Conservation (phyloP, 2,329 filamentous ascomycete species). For the Ophiostoma populinum region DNA sequence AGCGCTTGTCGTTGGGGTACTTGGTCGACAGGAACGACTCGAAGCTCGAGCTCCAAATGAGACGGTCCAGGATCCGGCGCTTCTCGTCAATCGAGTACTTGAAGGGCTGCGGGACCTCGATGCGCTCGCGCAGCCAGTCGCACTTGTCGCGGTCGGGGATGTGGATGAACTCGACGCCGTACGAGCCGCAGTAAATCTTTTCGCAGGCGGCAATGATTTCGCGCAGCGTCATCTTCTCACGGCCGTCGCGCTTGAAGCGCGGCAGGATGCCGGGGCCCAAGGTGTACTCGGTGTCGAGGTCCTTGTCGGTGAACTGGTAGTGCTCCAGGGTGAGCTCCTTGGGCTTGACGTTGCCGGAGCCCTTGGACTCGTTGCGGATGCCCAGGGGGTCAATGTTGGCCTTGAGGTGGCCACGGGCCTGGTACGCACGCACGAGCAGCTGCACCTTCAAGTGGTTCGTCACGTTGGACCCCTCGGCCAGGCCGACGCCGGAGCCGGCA, state of each 20-base stretch:
- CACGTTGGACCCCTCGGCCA: conserved; percentile 60
- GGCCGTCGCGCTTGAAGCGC: conserved; percentile 72
- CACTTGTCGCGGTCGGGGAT: conserved; percentile 95
- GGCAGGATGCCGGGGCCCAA: conserved; percentile 91
- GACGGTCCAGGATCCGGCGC: conserved; percentile 85
- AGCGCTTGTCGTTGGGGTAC: conserved; percentile 98
- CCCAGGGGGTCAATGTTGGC: conserved; percentile 91
- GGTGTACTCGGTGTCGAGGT: conserved; percentile 79
- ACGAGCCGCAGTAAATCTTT: conserved; percentile 92
- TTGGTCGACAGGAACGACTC: conserved; percentile 91
- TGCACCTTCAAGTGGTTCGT: conserved; percentile 97
- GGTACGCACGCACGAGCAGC: conserved; percentile 89
- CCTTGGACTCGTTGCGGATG: conserved; percentile 70
- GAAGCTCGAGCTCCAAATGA: conserved; percentile 98
- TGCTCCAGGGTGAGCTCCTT: conserved; percentile 86
- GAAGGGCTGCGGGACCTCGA: conserved; percentile 88
- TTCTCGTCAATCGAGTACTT: conserved; percentile 98
- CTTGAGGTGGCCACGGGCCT: conserved; percentile 96
- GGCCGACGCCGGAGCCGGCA: conserved; percentile 41
- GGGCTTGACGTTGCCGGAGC: conserved; percentile 72
- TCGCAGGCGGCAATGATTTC: conserved; percentile 92
- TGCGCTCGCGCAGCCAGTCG: conserved; percentile 90
- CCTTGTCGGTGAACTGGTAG: conserved; percentile 89
- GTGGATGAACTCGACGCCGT: conserved; percentile 96
- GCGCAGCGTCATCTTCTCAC: conserved; percentile 89